These are phyloP conservation scores for Coemansia sp. DNA, from an alignment of 192 early-diverging fungal genomes.

Conservation along the genomic window DNA sequence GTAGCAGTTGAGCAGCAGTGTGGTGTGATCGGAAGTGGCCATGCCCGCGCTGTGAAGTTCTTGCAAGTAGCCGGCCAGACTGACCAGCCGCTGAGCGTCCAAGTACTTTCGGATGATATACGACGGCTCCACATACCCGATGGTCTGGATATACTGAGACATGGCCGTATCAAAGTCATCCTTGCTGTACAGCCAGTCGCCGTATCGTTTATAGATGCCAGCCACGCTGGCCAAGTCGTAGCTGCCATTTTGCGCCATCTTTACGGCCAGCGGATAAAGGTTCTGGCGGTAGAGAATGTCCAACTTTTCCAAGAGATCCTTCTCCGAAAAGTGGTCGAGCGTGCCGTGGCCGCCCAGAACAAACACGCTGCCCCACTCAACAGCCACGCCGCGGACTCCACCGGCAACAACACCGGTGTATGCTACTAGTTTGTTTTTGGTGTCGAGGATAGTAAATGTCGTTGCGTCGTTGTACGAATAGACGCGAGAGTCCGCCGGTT, in stretches of 20 bases:
- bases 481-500: slow-evolving; percentile 28
- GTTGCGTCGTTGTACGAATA: slow-evolving; percentile 49
- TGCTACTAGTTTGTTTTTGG: slow-evolving; percentile 88
- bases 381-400: slow-evolving; percentile 65
- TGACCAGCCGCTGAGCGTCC: slow-evolving; percentile 89
- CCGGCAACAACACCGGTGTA: slow-evolving; percentile 73
- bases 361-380: slow-evolving; percentile 89
- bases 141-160: slow-evolving; percentile 86
- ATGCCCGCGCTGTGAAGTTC: slow-evolving; percentile 79
- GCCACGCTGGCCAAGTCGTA: slow-evolving; percentile 79
- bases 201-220: slow-evolving; percentile 91
- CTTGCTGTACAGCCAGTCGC: slow-evolving; percentile 88
- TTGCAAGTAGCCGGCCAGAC: slow-evolving; percentile 85
- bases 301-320: slow-evolving; percentile 79
- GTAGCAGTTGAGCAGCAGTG: slow-evolving; percentile 94
- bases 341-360: slow-evolving; percentile 61
- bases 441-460: slow-evolving; percentile 73
- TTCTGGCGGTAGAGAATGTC: slow-evolving; percentile 88
- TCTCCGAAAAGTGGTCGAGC: slow-evolving; percentile 71
- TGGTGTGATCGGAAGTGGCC: slow-evolving; percentile 93
- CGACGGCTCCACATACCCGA: slow-evolving; percentile 88
- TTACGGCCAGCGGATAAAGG: slow-evolving; percentile 84
- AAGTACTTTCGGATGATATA: slow-evolving; percentile 96
- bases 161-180: slow-evolving; percentile 88
- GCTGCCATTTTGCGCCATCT: slow-evolving; percentile 74